Evolutionary conservation across 768 basidiomycete species (phyloP).

Genomic region (Pseudohyphozyma bogoriensis): DNA sequence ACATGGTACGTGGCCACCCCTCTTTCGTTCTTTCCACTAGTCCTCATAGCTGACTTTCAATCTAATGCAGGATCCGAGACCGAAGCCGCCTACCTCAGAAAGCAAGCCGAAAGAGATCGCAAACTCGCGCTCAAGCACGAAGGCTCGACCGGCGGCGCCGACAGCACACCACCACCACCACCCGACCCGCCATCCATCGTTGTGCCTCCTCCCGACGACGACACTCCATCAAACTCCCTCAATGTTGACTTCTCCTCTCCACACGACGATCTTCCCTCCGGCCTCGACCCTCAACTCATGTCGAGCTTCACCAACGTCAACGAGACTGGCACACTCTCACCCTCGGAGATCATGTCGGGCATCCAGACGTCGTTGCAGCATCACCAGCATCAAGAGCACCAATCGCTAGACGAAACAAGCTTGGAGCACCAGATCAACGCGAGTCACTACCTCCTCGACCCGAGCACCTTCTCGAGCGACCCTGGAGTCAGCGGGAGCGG

Average conservation of each 20-base stretch:
- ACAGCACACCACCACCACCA: not conserved
- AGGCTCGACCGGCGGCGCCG: not conserved
- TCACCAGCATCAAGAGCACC: too few relatives aligned
- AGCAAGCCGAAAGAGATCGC: not conserved
- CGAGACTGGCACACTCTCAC: not conserved
- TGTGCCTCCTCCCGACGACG: not conserved
- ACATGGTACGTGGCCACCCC: not conserved
- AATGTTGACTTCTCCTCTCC: not conserved
- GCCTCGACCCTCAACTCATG: not conserved
- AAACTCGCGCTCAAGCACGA: not conserved
- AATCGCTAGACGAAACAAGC: too few relatives aligned
- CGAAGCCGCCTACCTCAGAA: not conserved
- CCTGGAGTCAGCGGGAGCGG: not conserved
- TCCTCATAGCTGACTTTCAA: not conserved
- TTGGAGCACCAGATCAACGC: not conserved
- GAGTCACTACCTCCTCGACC: not conserved
- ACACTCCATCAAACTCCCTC: not conserved
- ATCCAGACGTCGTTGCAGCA: not conserved
- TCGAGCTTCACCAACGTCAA: not conserved
- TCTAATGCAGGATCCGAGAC: not conserved
- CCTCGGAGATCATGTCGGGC: not conserved
- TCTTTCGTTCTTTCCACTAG: not conserved
- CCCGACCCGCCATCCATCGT: not conserved
- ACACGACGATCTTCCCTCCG: not conserved
- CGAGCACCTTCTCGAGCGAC: not conserved